Base-by-base conservation (phyloP, 1,284 basidiomycete genomes). In the Lentinus polychrous region DNA sequence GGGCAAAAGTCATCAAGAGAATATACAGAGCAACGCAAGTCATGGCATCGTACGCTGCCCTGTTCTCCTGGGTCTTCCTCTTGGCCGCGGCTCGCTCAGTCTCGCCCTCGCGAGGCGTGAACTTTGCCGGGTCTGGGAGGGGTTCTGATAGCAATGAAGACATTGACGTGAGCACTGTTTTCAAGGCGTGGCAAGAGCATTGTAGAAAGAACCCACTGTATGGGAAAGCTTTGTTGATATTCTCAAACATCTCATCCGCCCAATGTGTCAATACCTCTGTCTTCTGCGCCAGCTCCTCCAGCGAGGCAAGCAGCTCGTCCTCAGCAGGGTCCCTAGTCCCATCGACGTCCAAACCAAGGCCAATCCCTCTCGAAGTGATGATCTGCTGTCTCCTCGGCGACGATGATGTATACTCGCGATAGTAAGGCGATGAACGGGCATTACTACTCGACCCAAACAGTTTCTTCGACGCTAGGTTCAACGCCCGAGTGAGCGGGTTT, bases 251-350 rank as follows among this genome's bases (percentile, higher is more conserved):
- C 64, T 87, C 82, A 66, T 98, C 94, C 32, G 91, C 95, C 78
- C 94, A 94, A 55, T 91, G 86, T 46, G 88, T 88, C 48, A 98
- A 70, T 33, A 95, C 92, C 54, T 91, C 88, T 20, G 94, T 94
- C 76, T 98, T 98, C 73, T 96, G 92, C 8, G 93, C 94, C 0
- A 94, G 68, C 54, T 95, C 90, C 62, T 97, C 94, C 35, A 98
- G 71, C 17, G 68, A 66, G 2, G 73, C 78, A 8, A 97, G 69
- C 7, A 98, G 67, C 49, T 81, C 80, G 50, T 91, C 88, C 57
- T 97, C 94, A 45, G 86, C 71, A 0, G 89, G 84, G 58, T 94
- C 88, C n/a, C 76, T 65, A 49, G 71, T 67, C 8, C 62, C 55
- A 31, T 63, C 57, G 12, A 60, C 45, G 42, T 62, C 60, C 35